Percentiles rank a stretch among this genome's conserved stretches.
Evolutionary conservation across 495 filamentous ascomycete species (phyloP).

Genomic region (Copromyces sp.): DNA sequence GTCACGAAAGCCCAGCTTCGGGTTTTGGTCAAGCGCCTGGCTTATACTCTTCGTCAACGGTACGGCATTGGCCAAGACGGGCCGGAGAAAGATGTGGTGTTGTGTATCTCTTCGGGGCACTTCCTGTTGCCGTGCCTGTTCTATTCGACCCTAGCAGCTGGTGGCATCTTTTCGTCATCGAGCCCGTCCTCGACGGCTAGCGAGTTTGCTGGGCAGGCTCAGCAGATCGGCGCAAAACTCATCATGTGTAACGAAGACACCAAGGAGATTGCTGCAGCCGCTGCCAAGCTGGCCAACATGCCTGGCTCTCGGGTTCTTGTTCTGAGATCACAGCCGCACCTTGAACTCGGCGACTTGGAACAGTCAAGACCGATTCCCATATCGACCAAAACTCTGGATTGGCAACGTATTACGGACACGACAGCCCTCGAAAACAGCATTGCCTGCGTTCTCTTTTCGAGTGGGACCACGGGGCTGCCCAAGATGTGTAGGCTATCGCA

Average conservation of each 20-base stretch:
- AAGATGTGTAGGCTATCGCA: slow-evolving; percentile 78
- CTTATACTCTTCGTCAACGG: slow-evolving; percentile 35
- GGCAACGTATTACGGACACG: slow-evolving; percentile 36
- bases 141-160: slow-evolving; percentile 39
- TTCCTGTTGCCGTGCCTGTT: slow-evolving; percentile 36
- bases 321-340: slow-evolving; percentile 15
- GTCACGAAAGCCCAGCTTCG: slow-evolving; percentile 40
- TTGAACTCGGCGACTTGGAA: slow-evolving; percentile 4
- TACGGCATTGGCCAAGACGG: slow-evolving; percentile 40
- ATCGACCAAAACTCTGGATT: slow-evolving; percentile 18
- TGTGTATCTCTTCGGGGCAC: slow-evolving; percentile 41
- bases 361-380: background rate
- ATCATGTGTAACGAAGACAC: slow-evolving; percentile 41
- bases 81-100: slow-evolving; percentile 40
- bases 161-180: slow-evolving; percentile 40
- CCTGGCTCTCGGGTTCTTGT: slow-evolving; percentile 26
- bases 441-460: slow-evolving; percentile 72
- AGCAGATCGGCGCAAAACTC: slow-evolving; percentile 38
- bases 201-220: slow-evolving; percentile 35
- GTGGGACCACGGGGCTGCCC: slow-evolving; percentile 71
- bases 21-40: slow-evolving; percentile 30
- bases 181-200: slow-evolving; percentile 29
- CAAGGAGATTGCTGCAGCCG: slow-evolving; percentile 46
- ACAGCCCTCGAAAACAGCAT: slow-evolving; percentile 21
- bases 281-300: slow-evolving; percentile 50